These are phyloP conservation scores for Lupinus albus DNA, from an alignment of 306 rosid genomes.

Conservation along the genomic window DNA sequence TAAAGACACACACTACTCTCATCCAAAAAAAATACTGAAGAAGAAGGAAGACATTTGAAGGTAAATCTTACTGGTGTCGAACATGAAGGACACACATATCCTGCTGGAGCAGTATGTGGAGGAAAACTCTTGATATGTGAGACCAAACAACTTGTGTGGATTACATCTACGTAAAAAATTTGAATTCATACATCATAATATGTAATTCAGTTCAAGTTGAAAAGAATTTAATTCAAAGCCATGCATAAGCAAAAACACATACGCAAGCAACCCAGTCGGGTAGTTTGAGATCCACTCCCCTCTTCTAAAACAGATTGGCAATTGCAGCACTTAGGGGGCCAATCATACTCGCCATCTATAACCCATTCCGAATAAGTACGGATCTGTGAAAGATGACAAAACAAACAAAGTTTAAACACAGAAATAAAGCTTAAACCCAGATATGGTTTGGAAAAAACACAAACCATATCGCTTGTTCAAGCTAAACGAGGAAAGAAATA, in stretches of 20 bases:
- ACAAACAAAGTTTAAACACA: conserved; percentile 33
- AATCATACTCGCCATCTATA: conserved; percentile 91
- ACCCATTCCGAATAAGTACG: conserved; percentile 99
- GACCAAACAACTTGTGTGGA: conserved; percentile 90
- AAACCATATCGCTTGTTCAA: background rate
- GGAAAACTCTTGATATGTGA: conserved; percentile 95
- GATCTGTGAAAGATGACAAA: conserved; percentile 54
- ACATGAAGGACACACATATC: conserved; percentile 89
- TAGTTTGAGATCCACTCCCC: conserved; percentile 68
- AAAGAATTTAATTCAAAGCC: conserved; percentile 26
- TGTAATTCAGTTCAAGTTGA: conserved; percentile 30
- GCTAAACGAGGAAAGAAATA: conserved; percentile 11
- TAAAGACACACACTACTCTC: too few species aligned
- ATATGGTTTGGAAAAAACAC: conserved; percentile 16
- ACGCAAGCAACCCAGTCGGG: conserved; percentile 98
- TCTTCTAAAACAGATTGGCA: conserved; percentile 77
- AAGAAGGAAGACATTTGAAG: conserved; percentile 14
- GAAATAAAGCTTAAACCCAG: conserved; percentile 31
- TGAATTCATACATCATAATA: conserved; percentile 39
- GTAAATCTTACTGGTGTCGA: conserved; percentile 71
- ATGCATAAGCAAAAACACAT: conserved; percentile 52
- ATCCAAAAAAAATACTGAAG: too few species aligned
- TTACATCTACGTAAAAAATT: conserved; percentile 61
- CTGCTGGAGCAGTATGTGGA: conserved; percentile 95
- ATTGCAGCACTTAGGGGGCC: conserved; percentile 93